Percentiles rank a stretch among this genome's conserved stretches.
phyloP scores from a whole-genome alignment of 2,329 filamentous ascomycete genomes.

The Colletotrichum spinosum region DNA sequence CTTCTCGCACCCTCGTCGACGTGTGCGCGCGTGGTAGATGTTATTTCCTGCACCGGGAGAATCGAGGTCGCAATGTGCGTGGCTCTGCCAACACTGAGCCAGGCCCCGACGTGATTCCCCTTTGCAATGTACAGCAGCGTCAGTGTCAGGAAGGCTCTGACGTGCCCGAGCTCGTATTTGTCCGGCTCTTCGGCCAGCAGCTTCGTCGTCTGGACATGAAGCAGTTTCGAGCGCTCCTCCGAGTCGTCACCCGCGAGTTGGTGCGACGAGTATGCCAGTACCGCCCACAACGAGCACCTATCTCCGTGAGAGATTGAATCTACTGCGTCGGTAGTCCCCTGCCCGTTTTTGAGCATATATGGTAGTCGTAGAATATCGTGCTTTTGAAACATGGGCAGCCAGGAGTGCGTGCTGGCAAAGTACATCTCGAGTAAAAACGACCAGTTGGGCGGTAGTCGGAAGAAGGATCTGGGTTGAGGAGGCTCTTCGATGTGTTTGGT shows the following conservation, averaged over 20 bases:
- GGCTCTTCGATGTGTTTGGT: too few species aligned
- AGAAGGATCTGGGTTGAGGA: too few species aligned
- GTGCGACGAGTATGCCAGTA: constrained; percentile 22
- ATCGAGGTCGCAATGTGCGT: constrained; percentile 2
- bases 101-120: constrained; percentile 10
- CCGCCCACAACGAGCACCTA: constrained; percentile 14
- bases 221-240: not conserved
- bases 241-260: not conserved
- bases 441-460: not conserved
- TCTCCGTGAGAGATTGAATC: constrained; percentile 4
- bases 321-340: not conserved
- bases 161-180: constrained; percentile 7
- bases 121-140: constrained; percentile 13
- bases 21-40: not conserved
- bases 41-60: not conserved
- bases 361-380: constrained; percentile 25
- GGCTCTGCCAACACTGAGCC: constrained; percentile 24
- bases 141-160: constrained; percentile 18
- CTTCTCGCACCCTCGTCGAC: constrained; percentile 15
- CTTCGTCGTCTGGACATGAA: not conserved
- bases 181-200: not conserved
- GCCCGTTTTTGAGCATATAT: not conserved
- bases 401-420: constrained; percentile 16
- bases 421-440: constrained; percentile 12
- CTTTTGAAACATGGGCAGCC: constrained; percentile 26